Percentiles rank a stretch among this genome's conserved stretches.
phyloP scores from a whole-genome alignment of 257 asterid genomes.

The Fraxinus excelsior region DNA sequence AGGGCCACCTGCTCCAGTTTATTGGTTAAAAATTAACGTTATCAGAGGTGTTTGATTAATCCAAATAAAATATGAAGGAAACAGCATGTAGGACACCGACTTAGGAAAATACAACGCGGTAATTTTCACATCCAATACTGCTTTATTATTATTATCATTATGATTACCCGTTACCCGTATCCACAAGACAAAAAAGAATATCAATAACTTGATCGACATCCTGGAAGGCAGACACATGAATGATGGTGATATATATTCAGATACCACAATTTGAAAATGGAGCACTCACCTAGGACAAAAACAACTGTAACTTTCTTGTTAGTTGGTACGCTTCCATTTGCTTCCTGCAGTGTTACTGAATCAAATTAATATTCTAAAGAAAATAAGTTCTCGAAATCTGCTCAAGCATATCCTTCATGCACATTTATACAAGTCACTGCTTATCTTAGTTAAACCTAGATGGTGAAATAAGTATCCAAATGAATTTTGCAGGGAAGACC shows the following conservation, averaged over 20 bases:
- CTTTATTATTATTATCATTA: background rate
- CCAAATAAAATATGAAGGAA: background rate
- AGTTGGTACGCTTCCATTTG: slow-evolving; percentile 41
- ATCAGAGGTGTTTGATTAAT: background rate
- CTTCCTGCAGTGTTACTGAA: slow-evolving; percentile 43
- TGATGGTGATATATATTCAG: background rate
- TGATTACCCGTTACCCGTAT: background rate
- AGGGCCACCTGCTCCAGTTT: slow-evolving; percentile 76
- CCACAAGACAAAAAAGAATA: background rate
- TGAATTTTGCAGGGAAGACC: background rate
- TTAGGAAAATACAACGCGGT: background rate
- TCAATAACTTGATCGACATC: background rate
- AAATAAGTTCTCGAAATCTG: background rate
- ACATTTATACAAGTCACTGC: background rate
- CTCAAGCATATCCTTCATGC: background rate
- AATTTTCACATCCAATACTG: background rate
- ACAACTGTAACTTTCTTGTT: slow-evolving; percentile 55
- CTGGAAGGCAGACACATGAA: background rate
- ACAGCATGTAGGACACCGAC: background rate
- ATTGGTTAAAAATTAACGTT: slow-evolving; percentile 16
- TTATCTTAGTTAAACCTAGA: background rate
- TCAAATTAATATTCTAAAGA: background rate
- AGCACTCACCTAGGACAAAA: slow-evolving; percentile 73
- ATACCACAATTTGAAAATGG: background rate
- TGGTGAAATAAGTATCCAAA: background rate